phyloP scores from a whole-genome alignment of 1,139 yeast species.

The Blastobotrys arbuscula region DNA sequence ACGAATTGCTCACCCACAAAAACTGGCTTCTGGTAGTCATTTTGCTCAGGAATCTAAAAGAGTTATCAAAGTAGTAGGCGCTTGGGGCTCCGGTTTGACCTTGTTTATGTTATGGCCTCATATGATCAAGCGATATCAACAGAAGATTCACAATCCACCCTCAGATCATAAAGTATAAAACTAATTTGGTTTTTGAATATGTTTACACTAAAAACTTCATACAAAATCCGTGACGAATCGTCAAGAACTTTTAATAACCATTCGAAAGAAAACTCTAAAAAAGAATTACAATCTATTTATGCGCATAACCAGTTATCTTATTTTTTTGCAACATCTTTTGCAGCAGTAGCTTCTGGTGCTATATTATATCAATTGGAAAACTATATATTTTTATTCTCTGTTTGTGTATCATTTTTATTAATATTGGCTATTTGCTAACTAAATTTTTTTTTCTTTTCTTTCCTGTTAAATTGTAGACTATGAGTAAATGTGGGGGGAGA shows the following conservation, averaged over 20 bases:
- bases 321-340: neutral
- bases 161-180: constrained; percentile 12
- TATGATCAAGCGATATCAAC: constrained; percentile 6
- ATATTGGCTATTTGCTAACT: neutral
- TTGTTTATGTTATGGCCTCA: constrained; percentile 19
- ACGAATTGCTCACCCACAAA: constrained; percentile 13
- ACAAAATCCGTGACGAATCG: neutral
- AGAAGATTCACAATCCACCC: constrained; percentile 8
- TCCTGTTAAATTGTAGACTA: too few relatives aligned
- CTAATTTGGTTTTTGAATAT: neutral
- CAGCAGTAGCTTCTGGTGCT: neutral
- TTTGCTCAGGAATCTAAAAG: constrained; percentile 13
- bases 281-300: neutral
- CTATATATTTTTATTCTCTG: neutral
- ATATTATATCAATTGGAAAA: neutral
- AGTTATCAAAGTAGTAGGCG: constrained; percentile 15
- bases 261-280: neutral
- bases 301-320: neutral
- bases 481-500: too few relatives aligned
- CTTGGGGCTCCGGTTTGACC: constrained; percentile 17
- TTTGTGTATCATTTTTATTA: neutral
- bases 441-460: neutral
- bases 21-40: constrained; percentile 5
- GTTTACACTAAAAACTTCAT: neutral
- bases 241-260: neutral